Conservation (phyloP, 257 asterid genomes). For the Jacaranda copaia region DNA sequence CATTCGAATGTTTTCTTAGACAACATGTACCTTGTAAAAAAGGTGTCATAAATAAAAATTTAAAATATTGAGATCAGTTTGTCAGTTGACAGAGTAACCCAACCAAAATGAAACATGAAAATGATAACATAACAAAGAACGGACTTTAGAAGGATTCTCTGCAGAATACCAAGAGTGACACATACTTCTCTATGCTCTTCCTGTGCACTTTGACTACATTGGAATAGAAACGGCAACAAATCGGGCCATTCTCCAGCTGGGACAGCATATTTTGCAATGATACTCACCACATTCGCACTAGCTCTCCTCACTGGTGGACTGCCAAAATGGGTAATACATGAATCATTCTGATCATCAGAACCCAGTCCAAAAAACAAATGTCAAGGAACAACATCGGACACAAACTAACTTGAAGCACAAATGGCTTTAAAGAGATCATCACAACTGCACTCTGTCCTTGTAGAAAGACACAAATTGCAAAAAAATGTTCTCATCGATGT, state of each 20-base stretch:
- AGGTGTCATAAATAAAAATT: not conserved
- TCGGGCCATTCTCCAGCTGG: conserved; percentile 99
- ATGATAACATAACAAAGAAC: not conserved
- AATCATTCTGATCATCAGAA: conserved; percentile 30
- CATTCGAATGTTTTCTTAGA: conserved; percentile 10
- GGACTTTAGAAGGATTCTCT: conserved; percentile 1
- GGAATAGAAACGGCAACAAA: conserved; percentile 90
- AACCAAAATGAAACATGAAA: not conserved
- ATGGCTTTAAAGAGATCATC: conserved; percentile 7
- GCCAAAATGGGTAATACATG: conserved; percentile 40
- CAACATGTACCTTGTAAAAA: not conserved
- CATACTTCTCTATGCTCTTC: conserved; percentile 98
- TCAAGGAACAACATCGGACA: not conserved
- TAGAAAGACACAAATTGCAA: not conserved
- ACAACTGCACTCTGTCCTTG: not conserved
- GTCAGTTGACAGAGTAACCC: conserved; percentile 12
- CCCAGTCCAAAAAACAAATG: not conserved
- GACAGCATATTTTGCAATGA: conserved; percentile 93
- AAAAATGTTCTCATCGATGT: not conserved
- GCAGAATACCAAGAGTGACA: conserved; percentile 20
- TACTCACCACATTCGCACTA: conserved; percentile 97
- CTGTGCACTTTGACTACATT: conserved; percentile 92
- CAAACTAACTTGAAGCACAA: conserved; percentile 21
- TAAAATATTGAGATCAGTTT: not conserved
- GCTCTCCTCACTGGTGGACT: conserved; percentile 96